Percentiles rank a stretch among this genome's conserved stretches.
Conservation (phyloP, 2,329 filamentous ascomycete species). For the Ophiostoma quercus region DNA sequence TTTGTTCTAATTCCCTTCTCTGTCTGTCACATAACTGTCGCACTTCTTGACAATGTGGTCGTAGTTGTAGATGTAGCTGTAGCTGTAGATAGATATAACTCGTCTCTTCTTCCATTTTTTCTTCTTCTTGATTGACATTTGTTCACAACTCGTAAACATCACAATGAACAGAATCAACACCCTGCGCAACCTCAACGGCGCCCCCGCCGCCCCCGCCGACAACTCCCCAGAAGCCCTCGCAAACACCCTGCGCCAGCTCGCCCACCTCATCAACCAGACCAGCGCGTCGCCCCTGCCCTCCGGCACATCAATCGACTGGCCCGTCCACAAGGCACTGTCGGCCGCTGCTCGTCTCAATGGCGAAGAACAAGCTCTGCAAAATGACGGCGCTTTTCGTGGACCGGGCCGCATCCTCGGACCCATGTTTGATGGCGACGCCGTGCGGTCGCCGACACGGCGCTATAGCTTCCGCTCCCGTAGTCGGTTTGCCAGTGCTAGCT, state of each 20-base stretch:
- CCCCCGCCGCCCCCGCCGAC: not conserved
- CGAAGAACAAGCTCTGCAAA: not conserved
- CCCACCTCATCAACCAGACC: not conserved
- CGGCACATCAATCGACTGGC: constrained; percentile 3
- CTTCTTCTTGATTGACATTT: not conserved
- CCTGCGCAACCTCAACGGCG: not conserved
- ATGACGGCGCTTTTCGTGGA: not conserved
- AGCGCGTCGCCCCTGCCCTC: not conserved
- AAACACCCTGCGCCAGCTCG: constrained; percentile 1
- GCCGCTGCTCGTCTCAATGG: not conserved
- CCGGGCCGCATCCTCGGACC: constrained; percentile 8
- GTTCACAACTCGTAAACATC: not conserved
- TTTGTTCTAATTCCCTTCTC: not conserved
- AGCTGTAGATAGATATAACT: not conserved
- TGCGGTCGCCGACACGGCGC: not conserved
- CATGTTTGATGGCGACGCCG: constrained; percentile 3
- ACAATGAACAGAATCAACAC: constrained; percentile 6
- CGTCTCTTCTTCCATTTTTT: not conserved
- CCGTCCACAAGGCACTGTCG: constrained; percentile 1
- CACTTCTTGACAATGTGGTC: not conserved
- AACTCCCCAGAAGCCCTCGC: not conserved
- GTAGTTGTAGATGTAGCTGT: not conserved
- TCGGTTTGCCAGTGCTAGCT: not conserved
- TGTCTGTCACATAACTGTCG: not conserved
- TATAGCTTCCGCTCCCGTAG: not conserved